A percentile compares a stretch with the other conserved stretches of the same genome.
These are phyloP conservation scores for Plantago elongata DNA, from an alignment of 257 asterid species.

Conservation along the genomic window DNA sequence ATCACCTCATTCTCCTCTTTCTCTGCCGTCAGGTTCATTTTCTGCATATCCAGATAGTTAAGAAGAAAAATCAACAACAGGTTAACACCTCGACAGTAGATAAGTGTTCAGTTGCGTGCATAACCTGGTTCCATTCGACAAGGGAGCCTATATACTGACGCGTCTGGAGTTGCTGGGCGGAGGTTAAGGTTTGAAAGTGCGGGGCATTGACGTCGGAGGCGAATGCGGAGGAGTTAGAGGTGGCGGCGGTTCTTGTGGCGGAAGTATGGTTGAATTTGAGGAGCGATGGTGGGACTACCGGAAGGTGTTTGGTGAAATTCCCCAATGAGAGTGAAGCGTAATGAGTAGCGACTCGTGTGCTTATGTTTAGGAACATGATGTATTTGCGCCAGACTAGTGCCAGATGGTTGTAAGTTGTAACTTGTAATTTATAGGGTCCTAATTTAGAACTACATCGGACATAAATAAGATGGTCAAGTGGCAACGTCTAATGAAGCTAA, in stretches of 20 bases:
- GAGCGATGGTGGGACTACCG: slow-evolving; percentile 18
- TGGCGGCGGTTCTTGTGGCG: slow-evolving; percentile 15
- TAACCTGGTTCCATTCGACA: slow-evolving; percentile 93
- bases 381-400: not conserved
- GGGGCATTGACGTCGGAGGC: slow-evolving; percentile 23
- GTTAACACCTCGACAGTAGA: too few species aligned
- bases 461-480: too few species aligned
- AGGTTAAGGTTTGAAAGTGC: slow-evolving; percentile 39
- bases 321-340: not conserved
- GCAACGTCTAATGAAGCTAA: too few species aligned
- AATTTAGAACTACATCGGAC: too few species aligned
- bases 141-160: slow-evolving; percentile 61
- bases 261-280: slow-evolving; percentile 24
- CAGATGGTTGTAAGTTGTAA: too few species aligned
- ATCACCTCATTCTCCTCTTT: slow-evolving; percentile 71
- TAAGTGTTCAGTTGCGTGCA: not conserved
- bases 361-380: not conserved
- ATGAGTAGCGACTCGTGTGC: not conserved
- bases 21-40: slow-evolving; percentile 86
- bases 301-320: slow-evolving; percentile 17
- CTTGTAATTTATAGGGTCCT: too few species aligned
- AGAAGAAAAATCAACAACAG: not conserved
- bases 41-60: slow-evolving; percentile 40
- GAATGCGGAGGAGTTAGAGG: slow-evolving; percentile 17
- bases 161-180: slow-evolving; percentile 57